Base-by-base conservation (phyloP, 139 green algal genomes). In the Gonium pectorale region DNA sequence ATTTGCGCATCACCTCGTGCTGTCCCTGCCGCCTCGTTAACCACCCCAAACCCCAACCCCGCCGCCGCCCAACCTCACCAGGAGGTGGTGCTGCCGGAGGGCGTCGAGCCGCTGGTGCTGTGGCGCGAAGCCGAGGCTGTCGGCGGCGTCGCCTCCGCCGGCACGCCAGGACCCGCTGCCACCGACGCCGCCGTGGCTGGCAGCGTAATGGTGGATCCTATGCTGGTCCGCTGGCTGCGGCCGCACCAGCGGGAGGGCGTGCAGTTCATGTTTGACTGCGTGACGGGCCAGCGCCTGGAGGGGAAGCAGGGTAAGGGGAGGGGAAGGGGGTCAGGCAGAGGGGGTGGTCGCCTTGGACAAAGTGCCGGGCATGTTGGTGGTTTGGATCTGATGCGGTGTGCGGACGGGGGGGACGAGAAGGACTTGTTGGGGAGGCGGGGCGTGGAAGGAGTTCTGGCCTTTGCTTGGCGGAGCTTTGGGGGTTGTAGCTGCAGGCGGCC, bases 261-360 rank as follows among this genome's bases (percentile, higher is more conserved):
- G 49, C 60, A 67, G 86, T 99, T 99, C 90, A 98, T 99, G 96
- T 99, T 99, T 90, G 97, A 99, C 68, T 99, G 98, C 63, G 96
- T 99, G 13, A 91, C 86, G 37, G 98, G 98, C 33, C 91, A 98
- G 79, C 78, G 88, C 27, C 37, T 86, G 56, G 79, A 78, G 38
- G 78, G 56, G 15, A 75, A 78, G 26, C 59, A 82, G 22, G 87
- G 82, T 91, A 56, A 27, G 77, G 3, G 19, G 5, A 3, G 43
- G n/a, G 41, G 31, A 31, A 29, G 38, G 38, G 56, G 4, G n/a
- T n/a, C n/a, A n/a, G 46, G 46, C 2, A 13, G 44, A 22, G 49
- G 64, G 8, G 9, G 33, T 27, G 33, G n/a, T n/a, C n/a, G n/a
- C n/a, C n/a, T n/a, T n/a, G n/a, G n/a, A n/a, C n/a, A n/a, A n/a